A percentile compares a stretch with the other conserved stretches of the same genome.
Evolutionary conservation across 495 filamentous ascomycete species (phyloP).

Genomic region (Aspergillus incahuasiensis): DNA sequence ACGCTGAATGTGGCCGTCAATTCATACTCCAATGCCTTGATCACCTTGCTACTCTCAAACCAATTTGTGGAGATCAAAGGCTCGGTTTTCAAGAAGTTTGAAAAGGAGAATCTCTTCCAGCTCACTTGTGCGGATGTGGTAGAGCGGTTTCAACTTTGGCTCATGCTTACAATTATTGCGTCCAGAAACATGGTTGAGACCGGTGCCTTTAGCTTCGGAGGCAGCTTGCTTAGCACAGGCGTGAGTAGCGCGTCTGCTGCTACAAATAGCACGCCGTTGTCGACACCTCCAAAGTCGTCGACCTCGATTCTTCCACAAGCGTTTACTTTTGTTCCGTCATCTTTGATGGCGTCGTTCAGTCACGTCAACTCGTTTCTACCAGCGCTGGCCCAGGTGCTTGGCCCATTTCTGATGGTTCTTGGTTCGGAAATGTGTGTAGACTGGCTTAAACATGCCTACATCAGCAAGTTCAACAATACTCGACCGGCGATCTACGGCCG

Average conservation of each 20-base stretch:
- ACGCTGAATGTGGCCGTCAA: conserved; percentile 98
- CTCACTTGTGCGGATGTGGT: conserved; percentile 94
- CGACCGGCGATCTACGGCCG: conserved; percentile 82
- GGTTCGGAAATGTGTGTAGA: conserved; percentile 97
- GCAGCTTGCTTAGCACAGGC: conserved; percentile 29
- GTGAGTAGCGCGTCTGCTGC: conserved; percentile 29
- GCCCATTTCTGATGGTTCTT: conserved; percentile 87
- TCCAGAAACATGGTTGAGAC: conserved; percentile 94
- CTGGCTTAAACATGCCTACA: conserved; percentile 96
- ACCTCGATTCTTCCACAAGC: conserved; percentile 73
- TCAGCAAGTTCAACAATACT: conserved; percentile 97
- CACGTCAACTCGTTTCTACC: conserved; percentile 46
- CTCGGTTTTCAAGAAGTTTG: conserved; percentile 95
- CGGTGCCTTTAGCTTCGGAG: conserved; percentile 50
- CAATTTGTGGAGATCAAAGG: conserved; percentile 99
- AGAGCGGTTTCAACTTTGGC: conserved; percentile 94
- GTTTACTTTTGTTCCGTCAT: conserved; percentile 78
- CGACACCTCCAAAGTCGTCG: conserved; percentile 44
- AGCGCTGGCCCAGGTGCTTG: conserved; percentile 83
- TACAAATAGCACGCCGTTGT: conserved; percentile 45
- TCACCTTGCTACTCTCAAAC: conserved; percentile 87
- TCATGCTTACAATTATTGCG: conserved; percentile 94
- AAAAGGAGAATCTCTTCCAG: conserved; percentile 97
- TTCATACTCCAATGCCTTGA: conserved; percentile 92
- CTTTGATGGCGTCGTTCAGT: conserved; percentile 40